Conservation (phyloP, 2,329 filamentous ascomycete genomes). For the Chaetomium globosum region DNA sequence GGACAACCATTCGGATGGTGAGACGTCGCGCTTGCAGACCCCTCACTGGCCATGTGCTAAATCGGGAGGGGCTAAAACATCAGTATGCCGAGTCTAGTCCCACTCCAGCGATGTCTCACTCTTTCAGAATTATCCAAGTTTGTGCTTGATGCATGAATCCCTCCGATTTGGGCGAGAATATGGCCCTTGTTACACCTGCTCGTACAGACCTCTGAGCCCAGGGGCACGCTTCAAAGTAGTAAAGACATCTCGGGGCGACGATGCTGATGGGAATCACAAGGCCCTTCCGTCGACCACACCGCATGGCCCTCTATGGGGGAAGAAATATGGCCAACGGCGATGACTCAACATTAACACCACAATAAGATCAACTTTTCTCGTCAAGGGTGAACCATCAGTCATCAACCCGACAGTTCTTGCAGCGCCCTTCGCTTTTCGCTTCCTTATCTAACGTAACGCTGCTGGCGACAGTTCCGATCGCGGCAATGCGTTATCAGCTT, state of each 20-base stretch:
- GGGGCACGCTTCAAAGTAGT: neutral
- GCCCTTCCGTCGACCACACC: neutral
- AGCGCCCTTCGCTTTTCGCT: neutral
- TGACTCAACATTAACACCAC: neutral
- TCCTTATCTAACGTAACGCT: neutral
- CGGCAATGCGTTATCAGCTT: neutral
- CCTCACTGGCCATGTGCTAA: neutral
- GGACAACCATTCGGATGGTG: neutral
- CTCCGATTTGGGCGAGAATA: neutral
- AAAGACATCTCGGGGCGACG: neutral
- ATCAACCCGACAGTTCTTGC: neutral
- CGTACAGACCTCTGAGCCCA: neutral
- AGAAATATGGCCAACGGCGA: neutral
- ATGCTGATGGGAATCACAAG: neutral
- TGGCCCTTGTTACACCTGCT: neutral
- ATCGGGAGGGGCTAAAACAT: neutral
- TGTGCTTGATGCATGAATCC: neutral
- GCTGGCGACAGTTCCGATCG: neutral
- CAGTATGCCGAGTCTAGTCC: neutral
- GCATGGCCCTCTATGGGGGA: neutral
- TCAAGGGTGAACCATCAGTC: neutral
- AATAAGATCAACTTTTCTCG: neutral
- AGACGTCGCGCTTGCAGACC: too few relatives aligned
- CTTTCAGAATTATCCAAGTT: neutral
- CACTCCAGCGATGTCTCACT: neutral